Evolutionary conservation across 371 early-diverging fungal genomes (phyloP).

Genomic region (Lichtheimia hyalospora): DNA sequence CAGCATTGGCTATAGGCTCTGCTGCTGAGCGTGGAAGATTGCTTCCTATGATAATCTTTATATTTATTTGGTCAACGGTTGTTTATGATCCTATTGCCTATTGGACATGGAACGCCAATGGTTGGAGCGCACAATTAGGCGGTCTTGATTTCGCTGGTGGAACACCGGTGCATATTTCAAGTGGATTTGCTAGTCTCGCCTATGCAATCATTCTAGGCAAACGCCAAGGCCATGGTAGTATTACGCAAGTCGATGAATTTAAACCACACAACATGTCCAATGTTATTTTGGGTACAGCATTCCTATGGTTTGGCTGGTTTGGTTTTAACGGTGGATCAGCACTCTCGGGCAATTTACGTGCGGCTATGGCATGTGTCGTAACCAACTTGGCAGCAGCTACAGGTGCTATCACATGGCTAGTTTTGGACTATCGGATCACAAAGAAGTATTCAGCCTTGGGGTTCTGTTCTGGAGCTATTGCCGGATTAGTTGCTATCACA

Average conservation of each 20-base stretch:
- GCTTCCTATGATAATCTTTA: slow-evolving; percentile 82
- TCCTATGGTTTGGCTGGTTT: slow-evolving; percentile 91
- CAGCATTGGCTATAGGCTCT: slow-evolving; percentile 90
- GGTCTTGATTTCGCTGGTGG: slow-evolving; percentile 86
- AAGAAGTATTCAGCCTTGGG: slow-evolving; percentile 83
- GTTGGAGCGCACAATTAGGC: slow-evolving; percentile 81
- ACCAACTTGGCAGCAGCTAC: slow-evolving; percentile 86
- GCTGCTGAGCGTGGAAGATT: slow-evolving; percentile 89
- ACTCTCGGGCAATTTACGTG: slow-evolving; percentile 76
- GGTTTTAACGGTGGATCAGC: slow-evolving; percentile 90
- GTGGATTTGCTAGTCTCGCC: slow-evolving; percentile 89
- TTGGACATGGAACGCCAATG: slow-evolving; percentile 90
- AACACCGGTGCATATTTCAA: slow-evolving; percentile 89
- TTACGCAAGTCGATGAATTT: slow-evolving; percentile 50
- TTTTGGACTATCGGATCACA: slow-evolving; percentile 75
- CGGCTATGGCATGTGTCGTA: slow-evolving; percentile 81
- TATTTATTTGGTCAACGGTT: slow-evolving; percentile 91
- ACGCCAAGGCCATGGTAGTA: slow-evolving; percentile 66
- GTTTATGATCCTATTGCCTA: slow-evolving; percentile 88
- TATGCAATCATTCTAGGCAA: slow-evolving; percentile 82
- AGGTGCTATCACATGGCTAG: slow-evolving; percentile 84
- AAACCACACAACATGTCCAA: slow-evolving; percentile 90
- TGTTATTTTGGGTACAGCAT: slow-evolving; percentile 82
- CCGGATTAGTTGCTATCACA: slow-evolving; percentile 92
- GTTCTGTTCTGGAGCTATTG: slow-evolving; percentile 91